These are phyloP conservation scores for Plasmopara halstedii DNA, from an alignment of 352 stramenopile species.

Conservation along the genomic window DNA sequence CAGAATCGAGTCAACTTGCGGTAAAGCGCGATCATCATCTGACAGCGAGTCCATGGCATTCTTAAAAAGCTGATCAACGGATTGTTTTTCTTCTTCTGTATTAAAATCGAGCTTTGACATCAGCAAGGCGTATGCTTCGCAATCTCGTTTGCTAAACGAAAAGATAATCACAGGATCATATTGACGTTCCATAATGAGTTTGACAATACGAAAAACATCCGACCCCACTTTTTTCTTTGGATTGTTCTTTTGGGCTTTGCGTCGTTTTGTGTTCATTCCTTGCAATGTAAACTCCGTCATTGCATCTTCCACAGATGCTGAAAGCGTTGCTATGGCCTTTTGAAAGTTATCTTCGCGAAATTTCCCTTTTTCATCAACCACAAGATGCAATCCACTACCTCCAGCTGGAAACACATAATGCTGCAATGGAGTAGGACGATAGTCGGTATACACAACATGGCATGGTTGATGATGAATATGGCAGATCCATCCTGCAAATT, in stretches of 20 bases:
- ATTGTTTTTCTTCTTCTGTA: slow-evolving; percentile 96
- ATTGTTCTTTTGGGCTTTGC: slow-evolving; percentile 42
- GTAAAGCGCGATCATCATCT: slow-evolving; percentile 96
- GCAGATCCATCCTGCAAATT: slow-evolving; percentile 97
- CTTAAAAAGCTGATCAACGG: slow-evolving; percentile 94
- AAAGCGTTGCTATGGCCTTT: slow-evolving; percentile 84
- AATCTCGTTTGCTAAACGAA: slow-evolving; percentile 99
- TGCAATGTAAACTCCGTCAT: slow-evolving; percentile 75
- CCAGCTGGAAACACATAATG: slow-evolving; percentile 98
- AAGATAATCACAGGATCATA: slow-evolving; percentile 99
- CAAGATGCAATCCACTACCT: slow-evolving; percentile 95
- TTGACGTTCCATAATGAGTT: slow-evolving; percentile 96
- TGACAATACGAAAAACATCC: slow-evolving; percentile 98
- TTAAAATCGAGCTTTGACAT: slow-evolving; percentile 96
- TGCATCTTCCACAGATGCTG: slow-evolving; percentile 44
- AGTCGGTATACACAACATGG: slow-evolving; percentile 99
- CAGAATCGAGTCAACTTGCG: slow-evolving; percentile 96
- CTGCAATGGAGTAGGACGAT: slow-evolving; percentile 97
- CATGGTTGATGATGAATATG: slow-evolving; percentile 99
- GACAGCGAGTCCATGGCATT: slow-evolving; percentile 97
- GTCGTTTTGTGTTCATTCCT: slow-evolving; percentile 66
- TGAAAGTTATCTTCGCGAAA: slow-evolving; percentile 98
- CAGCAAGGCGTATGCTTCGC: slow-evolving; percentile 89
- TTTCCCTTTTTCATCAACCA: slow-evolving; percentile 98
- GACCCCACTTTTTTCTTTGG: slow-evolving; percentile 89